A percentile compares a stretch with the other conserved stretches of the same genome.
These are phyloP conservation scores for Plasmopara halstedii DNA, from an alignment of 352 stramenopile species.

Conservation along the genomic window DNA sequence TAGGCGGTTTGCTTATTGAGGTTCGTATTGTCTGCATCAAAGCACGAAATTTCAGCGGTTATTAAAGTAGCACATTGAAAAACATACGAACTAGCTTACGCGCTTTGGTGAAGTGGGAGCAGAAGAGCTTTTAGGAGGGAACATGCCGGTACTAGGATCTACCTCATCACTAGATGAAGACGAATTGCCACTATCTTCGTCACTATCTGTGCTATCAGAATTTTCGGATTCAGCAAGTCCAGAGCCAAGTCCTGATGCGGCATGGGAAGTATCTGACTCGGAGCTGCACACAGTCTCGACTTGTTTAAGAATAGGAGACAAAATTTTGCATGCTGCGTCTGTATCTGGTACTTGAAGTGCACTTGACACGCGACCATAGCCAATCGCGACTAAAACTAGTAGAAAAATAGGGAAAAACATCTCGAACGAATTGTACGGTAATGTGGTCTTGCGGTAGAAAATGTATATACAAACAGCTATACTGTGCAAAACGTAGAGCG, in stretches of 20 bases:
- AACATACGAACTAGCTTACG: constrained; percentile 12
- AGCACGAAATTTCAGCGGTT: constrained; percentile 2
- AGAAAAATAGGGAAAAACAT: constrained; percentile 50
- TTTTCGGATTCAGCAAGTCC: constrained; percentile 70
- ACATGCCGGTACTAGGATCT: constrained; percentile 34
- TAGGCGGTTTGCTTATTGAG: constrained; percentile 13
- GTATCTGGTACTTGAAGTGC: constrained; percentile 53
- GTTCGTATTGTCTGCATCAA: constrained; percentile 9
- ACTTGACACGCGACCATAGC: constrained; percentile 71
- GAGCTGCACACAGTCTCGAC: constrained; percentile 8
- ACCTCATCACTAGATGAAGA: constrained; percentile 67
- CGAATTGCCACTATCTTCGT: constrained; percentile 67
- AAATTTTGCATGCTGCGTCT: constrained; percentile 46
- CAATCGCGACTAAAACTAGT: constrained; percentile 55
- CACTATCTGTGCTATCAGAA: constrained; percentile 68
- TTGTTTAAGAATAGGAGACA: constrained; percentile 43
- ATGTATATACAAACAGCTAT: constrained; percentile 44
- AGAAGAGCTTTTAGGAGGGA: constrained; percentile 20
- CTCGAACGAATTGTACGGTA: constrained; percentile 59
- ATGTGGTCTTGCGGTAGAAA: constrained; percentile 33
- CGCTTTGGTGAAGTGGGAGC: constrained; percentile 18
- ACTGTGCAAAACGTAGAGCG: constrained; percentile 50
- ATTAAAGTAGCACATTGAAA: neutral
- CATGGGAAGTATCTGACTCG: constrained; percentile 17
- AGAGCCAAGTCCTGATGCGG: constrained; percentile 37